These are phyloP conservation scores for Helotiales sp. DNA, from an alignment of 2,329 filamentous ascomycete genomes.

Conservation along the genomic window DNA sequence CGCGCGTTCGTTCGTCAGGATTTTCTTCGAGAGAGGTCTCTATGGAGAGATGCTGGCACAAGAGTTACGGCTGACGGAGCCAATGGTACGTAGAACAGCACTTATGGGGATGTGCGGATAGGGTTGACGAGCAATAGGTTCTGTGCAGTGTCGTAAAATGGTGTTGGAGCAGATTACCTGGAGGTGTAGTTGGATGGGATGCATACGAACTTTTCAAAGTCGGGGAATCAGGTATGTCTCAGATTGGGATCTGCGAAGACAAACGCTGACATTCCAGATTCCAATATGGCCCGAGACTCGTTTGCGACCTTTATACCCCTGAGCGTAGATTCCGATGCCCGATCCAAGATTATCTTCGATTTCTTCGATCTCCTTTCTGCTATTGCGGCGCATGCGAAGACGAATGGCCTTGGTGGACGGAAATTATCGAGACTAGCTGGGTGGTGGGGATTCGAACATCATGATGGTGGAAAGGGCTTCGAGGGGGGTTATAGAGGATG, in stretches of 20 bases:
- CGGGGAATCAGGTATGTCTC: constrained; percentile 79
- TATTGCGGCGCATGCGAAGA: constrained; percentile 90
- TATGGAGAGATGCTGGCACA: constrained; percentile 75
- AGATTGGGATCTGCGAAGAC: constrained; percentile 11
- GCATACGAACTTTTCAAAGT: constrained; percentile 95
- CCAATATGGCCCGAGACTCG: constrained; percentile 86
- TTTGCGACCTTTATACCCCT: constrained; percentile 97
- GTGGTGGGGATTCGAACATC: constrained; percentile 98
- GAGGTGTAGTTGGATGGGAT: constrained; percentile 95
- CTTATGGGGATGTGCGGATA: constrained; percentile 18
- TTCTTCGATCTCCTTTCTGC: constrained; percentile 94
- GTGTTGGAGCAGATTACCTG: constrained; percentile 94
- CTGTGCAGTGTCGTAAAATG: constrained; percentile 94
- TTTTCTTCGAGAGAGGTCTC: constrained; percentile 80
- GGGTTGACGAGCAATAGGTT: constrained; percentile 61
- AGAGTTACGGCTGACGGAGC: constrained; percentile 90
- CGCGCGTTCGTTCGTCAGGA: constrained; percentile 88
- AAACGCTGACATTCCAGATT: constrained; percentile 63
- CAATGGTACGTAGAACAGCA: constrained; percentile 69
- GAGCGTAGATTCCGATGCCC: constrained; percentile 84
- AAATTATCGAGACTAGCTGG: constrained; percentile 95
- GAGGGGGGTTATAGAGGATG: constrained; percentile 92
- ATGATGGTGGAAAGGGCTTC: constrained; percentile 86
- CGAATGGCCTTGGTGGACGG: constrained; percentile 88
- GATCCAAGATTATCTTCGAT: constrained; percentile 88